Evolutionary conservation across 2,329 filamentous ascomycete genomes (phyloP).

Genomic region (Calonectria crousiana): DNA sequence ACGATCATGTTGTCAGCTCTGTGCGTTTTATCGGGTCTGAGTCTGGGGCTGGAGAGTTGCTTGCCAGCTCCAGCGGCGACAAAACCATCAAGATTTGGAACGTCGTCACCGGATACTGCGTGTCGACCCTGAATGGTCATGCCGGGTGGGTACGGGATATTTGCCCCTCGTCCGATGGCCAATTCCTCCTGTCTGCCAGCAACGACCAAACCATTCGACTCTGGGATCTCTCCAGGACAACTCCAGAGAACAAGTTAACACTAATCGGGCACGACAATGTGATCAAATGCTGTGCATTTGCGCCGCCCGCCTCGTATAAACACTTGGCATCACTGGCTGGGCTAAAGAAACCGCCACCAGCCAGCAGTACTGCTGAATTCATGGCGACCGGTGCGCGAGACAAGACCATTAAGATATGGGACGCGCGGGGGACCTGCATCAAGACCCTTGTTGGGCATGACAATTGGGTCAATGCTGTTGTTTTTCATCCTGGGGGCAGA

Average conservation of each 20-base stretch:
- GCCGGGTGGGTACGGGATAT: constrained; percentile 93
- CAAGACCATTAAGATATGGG: constrained; percentile 92
- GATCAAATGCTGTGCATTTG: constrained; percentile 88
- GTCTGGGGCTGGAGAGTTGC: constrained; percentile 83
- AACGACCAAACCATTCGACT: constrained; percentile 85
- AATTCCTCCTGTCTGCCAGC: constrained; percentile 84
- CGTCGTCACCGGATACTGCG: constrained; percentile 89
- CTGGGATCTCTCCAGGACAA: constrained; percentile 80
- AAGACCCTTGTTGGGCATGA: constrained; percentile 90
- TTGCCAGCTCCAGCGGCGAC: constrained; percentile 89
- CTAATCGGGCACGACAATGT: constrained; percentile 89
- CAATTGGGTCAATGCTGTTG: constrained; percentile 89
- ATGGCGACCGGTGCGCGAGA: constrained; percentile 90
- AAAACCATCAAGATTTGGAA: constrained; percentile 92
- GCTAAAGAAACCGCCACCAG: constrained; percentile 82
- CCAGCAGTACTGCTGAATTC: constrained; percentile 84
- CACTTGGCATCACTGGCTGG: constrained; percentile 84
- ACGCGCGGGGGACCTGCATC: constrained; percentile 84
- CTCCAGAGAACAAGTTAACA: constrained; percentile 80
- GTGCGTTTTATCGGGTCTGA: constrained; percentile 90
- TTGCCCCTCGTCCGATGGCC: constrained; percentile 83
- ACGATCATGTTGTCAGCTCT: constrained; percentile 91
- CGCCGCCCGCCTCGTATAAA: constrained; percentile 81
- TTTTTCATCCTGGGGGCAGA: constrained; percentile 93
- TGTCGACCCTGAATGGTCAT: constrained; percentile 90